Evolutionary conservation across 768 basidiomycete genomes (phyloP).

Genomic region (Rhodotorula paludigena): DNA sequence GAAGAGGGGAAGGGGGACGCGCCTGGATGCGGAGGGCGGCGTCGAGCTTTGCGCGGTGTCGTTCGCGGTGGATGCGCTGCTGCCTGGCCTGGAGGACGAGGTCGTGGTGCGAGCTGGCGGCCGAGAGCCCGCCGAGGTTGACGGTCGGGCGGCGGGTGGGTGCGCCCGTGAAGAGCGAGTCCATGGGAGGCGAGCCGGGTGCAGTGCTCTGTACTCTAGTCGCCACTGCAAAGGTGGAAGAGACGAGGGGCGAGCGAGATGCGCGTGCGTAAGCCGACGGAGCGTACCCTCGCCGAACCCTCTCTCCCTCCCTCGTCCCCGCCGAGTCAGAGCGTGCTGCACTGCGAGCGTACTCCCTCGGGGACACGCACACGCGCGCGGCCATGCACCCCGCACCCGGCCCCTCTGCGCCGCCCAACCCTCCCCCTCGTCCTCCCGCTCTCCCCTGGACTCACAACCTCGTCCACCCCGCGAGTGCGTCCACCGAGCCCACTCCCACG

Average conservation of each 20-base stretch:
- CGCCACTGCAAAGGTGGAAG: background rate
- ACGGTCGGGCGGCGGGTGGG: conserved; percentile 5
- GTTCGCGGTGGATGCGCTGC: conserved; percentile 21
- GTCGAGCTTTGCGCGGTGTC: background rate
- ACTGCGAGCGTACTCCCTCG: background rate
- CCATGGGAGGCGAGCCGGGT: background rate
- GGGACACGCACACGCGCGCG: background rate
- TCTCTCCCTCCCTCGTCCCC: no score
- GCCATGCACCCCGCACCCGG: background rate
- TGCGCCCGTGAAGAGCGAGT: conserved; percentile 18
- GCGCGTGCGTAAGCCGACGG: no score
- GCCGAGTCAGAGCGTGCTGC: background rate
- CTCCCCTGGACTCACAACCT: background rate
- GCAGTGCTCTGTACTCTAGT: background rate
- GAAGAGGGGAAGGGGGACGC: background rate
- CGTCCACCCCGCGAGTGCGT: conserved; percentile 6
- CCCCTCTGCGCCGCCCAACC: background rate
- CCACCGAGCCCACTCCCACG: background rate
- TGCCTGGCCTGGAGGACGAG: conserved; percentile 9
- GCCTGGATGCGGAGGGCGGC: conserved; percentile 29
- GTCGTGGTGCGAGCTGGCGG: background rate
- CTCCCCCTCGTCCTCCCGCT: background rate
- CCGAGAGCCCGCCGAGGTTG: conserved; percentile 13
- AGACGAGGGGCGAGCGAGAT: no score
- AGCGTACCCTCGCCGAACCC: no score